Evolutionary conservation across 164 flowering plant genomes (phyloP).

Genomic region (Annona cherimola): DNA sequence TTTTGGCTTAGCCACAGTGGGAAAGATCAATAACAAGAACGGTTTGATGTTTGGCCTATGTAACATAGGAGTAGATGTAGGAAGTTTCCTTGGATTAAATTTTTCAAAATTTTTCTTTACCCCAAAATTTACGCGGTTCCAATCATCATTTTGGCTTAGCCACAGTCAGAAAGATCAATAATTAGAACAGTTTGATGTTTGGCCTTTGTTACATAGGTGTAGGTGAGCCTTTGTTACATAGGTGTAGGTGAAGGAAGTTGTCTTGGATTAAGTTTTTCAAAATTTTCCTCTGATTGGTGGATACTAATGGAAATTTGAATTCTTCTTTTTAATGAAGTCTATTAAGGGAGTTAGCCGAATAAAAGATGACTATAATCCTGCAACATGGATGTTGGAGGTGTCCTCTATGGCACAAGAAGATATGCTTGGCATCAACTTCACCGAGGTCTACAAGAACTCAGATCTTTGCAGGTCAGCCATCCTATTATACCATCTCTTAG

Average conservation of each 20-base stretch:
- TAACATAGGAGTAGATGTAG: too few species aligned
- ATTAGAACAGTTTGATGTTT: too few species aligned
- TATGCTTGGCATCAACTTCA: conserved; percentile 23
- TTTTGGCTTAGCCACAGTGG: too few species aligned
- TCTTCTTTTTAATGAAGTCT: conserved; percentile 17
- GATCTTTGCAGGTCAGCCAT: conserved; percentile 23
- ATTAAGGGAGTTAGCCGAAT: conserved; percentile 31
- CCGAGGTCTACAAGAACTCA: conserved; percentile 29
- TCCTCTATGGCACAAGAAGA: conserved; percentile 29
- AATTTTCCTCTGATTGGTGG: not conserved
- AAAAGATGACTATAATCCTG: conserved; percentile 41
- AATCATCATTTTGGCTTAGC: too few species aligned
- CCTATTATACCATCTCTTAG: not conserved
- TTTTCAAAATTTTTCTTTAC: too few species aligned
- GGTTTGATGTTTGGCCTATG: too few species aligned
- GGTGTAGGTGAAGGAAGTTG: not conserved
- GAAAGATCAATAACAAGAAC: too few species aligned
- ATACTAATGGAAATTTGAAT: not conserved
- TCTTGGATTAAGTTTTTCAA: not conserved
- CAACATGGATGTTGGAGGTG: conserved; percentile 50
- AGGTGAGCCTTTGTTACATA: not conserved
- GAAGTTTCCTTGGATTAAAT: too few species aligned
- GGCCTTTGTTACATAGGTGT: not conserved
- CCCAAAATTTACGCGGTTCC: too few species aligned
- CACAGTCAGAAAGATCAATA: too few species aligned